Evolutionary conservation across 768 basidiomycete species (phyloP), one percentile per base, ranked within the genome.

Genomic region (Vishniacozyma victoriae): DNA sequence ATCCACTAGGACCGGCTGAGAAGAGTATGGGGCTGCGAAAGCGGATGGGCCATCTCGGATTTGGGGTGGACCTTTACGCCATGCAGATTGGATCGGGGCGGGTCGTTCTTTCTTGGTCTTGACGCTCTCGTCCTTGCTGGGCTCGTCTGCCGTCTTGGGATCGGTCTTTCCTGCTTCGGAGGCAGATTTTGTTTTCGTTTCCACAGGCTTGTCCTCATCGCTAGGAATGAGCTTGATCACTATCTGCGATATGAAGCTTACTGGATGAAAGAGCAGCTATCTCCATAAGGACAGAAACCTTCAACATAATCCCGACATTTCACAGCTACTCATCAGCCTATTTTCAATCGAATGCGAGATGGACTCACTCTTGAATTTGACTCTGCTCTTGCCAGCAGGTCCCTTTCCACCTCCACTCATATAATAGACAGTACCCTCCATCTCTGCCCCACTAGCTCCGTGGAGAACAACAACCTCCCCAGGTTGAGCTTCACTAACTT

Each of bases 261-360:
- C 64, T 72, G 70, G 26, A 70, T 56, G 60, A 72, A 72, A 15
- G 70, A 72, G 50, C 70, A 72, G 46, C 67, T 67, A n/a, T 67
- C 59, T 7, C 70, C 66, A 41, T 72, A 72, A 0, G 55, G 57
- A 46, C 70, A 72, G 38, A 57, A 39, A 2, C 70, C 70, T n/a
- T 55, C 62, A 4, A 59, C 64, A 41, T 48, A 72, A 26, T 72
- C 66, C 31, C 61, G 61, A 46, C 70, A 72, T 9, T 57, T 50
- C 5, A 68, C 66, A 50, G 70, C 69, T 71, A 33, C 26, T 3
- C 7, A 35, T 48, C 35, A 44, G 29, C 29, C 29, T n/a, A 33
- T 9, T 33, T n/a, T n/a, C 9, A 9, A 33, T 9, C 9, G 9
- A n/a, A 9, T 9, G 29, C 29, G 9, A 33, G 9, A 9, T n/a